Conservation (phyloP, 352 stramenopile species). For the Phytophthora crassamura region DNA sequence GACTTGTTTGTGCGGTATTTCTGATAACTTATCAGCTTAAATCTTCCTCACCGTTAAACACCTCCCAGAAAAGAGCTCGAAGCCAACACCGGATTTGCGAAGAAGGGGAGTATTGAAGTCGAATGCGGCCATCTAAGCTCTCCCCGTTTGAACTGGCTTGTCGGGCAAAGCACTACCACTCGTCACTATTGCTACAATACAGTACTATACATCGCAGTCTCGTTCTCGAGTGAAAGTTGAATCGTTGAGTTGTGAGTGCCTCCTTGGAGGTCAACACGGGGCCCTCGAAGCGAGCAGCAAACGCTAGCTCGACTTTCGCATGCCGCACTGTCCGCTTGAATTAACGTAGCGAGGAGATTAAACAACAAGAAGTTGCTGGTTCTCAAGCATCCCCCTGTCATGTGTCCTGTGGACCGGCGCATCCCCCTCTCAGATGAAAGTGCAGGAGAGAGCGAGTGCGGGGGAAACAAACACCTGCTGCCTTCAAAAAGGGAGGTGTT, state of each 20-base stretch:
- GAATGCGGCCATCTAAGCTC: slow-evolving; percentile 22
- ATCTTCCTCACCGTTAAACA: slow-evolving; percentile 14
- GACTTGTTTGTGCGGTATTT: too few relatives aligned
- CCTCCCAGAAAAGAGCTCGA: slow-evolving; percentile 20
- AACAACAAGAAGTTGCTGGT: too few relatives aligned
- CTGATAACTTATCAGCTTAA: not conserved
- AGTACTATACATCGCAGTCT: too few relatives aligned
- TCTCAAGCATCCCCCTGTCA: not conserved
- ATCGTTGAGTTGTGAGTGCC: too few relatives aligned
- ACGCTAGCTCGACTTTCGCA: too few relatives aligned
- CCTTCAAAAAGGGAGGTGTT: slow-evolving; percentile 23
- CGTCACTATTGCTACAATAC: too few relatives aligned
- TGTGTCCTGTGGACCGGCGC: slow-evolving; percentile 18
- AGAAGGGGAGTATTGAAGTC: slow-evolving; percentile 26
- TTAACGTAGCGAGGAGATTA: too few relatives aligned
- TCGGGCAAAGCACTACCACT: too few relatives aligned
- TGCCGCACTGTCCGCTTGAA: too few relatives aligned
- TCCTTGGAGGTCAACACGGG: too few relatives aligned
- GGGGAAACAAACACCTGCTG: slow-evolving; percentile 17
- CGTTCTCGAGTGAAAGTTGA: too few relatives aligned
- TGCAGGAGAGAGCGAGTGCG: slow-evolving; percentile 20
- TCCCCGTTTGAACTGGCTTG: not conserved
- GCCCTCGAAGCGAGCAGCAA: too few relatives aligned
- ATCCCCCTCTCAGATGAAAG: slow-evolving; percentile 7
- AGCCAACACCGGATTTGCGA: slow-evolving; percentile 28